phyloP scores from a whole-genome alignment of 768 basidiomycete genomes.

The Auricularia cornea region DNA sequence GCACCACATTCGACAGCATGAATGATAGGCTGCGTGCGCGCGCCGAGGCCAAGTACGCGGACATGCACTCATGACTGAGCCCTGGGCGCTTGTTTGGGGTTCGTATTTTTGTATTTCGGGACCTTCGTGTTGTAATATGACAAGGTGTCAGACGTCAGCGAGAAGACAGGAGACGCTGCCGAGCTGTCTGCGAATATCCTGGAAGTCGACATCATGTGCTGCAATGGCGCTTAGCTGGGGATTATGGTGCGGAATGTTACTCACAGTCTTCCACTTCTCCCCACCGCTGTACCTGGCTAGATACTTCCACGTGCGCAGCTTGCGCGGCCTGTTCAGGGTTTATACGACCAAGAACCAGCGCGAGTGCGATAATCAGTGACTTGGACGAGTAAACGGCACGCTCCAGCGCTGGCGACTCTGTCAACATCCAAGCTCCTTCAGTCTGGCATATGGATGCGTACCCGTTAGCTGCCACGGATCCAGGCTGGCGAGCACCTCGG shows the following conservation, averaged over 20 bases:
- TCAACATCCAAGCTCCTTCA: neutral
- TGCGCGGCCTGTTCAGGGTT: constrained; percentile 77
- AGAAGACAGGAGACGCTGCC: constrained; percentile 69
- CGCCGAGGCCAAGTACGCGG: too few species aligned
- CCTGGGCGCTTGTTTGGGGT: too few species aligned
- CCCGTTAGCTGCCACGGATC: constrained; percentile 88
- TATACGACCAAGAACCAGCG: constrained; percentile 67
- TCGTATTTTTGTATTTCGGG: too few species aligned
- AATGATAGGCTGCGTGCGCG: too few species aligned
- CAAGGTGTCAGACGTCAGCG: constrained; percentile 4
- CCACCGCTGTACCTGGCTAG: constrained; percentile 94
- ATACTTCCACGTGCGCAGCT: constrained; percentile 86
- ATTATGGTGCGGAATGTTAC: constrained; percentile 23
- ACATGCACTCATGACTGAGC: too few species aligned
- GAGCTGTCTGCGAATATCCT: constrained; percentile 81
- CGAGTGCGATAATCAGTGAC: constrained; percentile 82
- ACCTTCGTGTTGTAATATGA: too few species aligned
- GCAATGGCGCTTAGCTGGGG: constrained; percentile 1
- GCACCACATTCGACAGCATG: too few species aligned
- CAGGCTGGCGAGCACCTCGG: constrained; percentile 48
- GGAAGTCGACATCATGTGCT: constrained; percentile 98
- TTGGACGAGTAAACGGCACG: constrained; percentile 84
- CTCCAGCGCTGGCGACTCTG: constrained; percentile 62
- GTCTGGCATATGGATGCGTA: constrained; percentile 28
- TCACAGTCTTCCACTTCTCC: constrained; percentile 99